A percentile compares a stretch with the other conserved stretches of the same genome.
These are phyloP conservation scores for Solanum appendiculatum DNA, from an alignment of 257 asterid species.

Conservation along the genomic window DNA sequence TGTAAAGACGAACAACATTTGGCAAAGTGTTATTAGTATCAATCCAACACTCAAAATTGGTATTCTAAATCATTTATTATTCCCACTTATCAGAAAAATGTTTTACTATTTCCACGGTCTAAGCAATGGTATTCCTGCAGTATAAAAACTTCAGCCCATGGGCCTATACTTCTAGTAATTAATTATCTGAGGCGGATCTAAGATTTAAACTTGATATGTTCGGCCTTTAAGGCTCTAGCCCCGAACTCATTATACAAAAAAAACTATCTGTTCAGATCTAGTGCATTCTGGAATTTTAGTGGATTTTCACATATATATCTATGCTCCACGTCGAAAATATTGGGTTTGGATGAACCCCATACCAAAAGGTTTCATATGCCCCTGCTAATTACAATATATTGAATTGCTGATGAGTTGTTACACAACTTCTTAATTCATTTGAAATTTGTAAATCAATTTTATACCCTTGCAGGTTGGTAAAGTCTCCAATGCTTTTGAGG, in stretches of 20 bases:
- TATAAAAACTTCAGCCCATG: neutral
- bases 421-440: neutral
- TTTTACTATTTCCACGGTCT: neutral
- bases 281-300: neutral
- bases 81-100: neutral
- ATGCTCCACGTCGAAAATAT: neutral
- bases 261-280: neutral
- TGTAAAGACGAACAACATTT: neutral
- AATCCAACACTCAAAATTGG: neutral
- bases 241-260: neutral
- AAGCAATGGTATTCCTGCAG: neutral
- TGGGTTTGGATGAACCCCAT: neutral
- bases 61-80: neutral
- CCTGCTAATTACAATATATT: neutral
- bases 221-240: neutral
- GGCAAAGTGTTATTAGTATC: neutral
- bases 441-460: neutral
- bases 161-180: neutral
- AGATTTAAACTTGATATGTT: neutral
- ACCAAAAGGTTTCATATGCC: neutral
- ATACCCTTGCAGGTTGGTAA: slow-evolving; percentile 47
- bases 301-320: neutral
- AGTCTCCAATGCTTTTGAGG: slow-evolving; percentile 81
- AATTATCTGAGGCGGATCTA: neutral
- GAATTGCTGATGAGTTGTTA: neutral